Evolutionary conservation across 1,284 basidiomycete genomes (phyloP).

Genomic region (Sanghuangporus baumii): DNA sequence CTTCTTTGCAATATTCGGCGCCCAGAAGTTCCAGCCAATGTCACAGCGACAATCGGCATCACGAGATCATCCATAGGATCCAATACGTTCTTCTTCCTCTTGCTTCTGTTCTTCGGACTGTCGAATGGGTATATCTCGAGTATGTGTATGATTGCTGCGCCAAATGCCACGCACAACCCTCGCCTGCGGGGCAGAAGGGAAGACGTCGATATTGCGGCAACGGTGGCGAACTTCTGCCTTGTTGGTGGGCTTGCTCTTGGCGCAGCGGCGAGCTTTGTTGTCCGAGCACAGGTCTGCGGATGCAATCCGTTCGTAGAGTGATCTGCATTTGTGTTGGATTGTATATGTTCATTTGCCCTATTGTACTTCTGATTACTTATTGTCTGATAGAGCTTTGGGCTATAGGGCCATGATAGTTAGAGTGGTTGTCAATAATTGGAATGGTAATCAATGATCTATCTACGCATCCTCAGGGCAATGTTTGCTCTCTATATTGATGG

Average conservation of each 20-base stretch:
- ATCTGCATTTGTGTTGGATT: not conserved
- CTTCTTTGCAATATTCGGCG: slow-evolving; percentile 76
- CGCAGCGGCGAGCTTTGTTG: slow-evolving; percentile 73
- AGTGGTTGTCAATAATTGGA: too few relatives aligned
- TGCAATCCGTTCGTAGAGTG: slow-evolving; percentile 59
- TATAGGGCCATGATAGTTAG: too few relatives aligned
- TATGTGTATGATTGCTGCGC: slow-evolving; percentile 65
- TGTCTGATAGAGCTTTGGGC: too few relatives aligned
- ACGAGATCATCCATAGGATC: slow-evolving; percentile 56
- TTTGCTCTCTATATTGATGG: too few relatives aligned
- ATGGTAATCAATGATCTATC: too few relatives aligned
- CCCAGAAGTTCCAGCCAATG: slow-evolving; percentile 15
- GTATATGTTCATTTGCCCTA: not conserved
- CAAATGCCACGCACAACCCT: slow-evolving; percentile 69
- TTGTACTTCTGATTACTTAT: not conserved
- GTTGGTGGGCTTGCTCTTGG: slow-evolving; percentile 73
- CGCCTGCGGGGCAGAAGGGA: slow-evolving; percentile 54
- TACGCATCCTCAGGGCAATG: too few relatives aligned
- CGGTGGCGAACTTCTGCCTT: slow-evolving; percentile 72
- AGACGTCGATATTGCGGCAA: slow-evolving; percentile 81
- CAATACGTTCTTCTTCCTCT: slow-evolving; percentile 68
- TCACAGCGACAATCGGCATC: not conserved
- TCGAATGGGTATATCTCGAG: slow-evolving; percentile 75
- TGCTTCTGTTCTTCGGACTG: slow-evolving; percentile 68
- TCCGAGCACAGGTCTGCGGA: slow-evolving; percentile 57